Percentiles rank a stretch among this genome's conserved stretches.
These are phyloP conservation scores for Metroxylon sagu DNA, from an alignment of 176 grass and related monocot genomes.

Conservation along the genomic window DNA sequence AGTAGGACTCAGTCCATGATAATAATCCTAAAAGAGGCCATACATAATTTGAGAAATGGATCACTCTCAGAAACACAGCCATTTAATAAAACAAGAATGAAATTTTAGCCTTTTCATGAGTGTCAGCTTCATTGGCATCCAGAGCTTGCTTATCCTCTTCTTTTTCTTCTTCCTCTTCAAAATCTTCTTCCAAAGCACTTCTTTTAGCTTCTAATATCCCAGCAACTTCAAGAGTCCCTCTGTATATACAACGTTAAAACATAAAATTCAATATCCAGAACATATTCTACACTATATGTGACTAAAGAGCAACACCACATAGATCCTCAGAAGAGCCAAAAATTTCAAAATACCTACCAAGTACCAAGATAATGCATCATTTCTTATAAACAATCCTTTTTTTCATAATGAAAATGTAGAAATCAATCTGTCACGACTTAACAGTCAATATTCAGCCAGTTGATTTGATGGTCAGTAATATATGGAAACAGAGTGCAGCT, in stretches of 20 bases:
- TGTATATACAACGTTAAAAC: conserved; percentile 9
- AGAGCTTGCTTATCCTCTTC: conserved; percentile 53
- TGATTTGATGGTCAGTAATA: too few relatives aligned
- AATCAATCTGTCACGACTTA: too few relatives aligned
- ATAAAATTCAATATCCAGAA: too few relatives aligned
- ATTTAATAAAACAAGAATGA: neutral
- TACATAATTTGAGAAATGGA: conserved; percentile 4
- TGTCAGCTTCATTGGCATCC: conserved; percentile 40
- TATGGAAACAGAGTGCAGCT: too few relatives aligned
- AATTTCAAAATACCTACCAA: too few relatives aligned
- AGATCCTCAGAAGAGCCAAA: too few relatives aligned
- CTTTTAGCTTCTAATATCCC: conserved; percentile 79
- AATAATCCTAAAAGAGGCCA: conserved; percentile 34
- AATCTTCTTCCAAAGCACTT: conserved; percentile 97
- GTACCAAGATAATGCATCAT: too few relatives aligned
- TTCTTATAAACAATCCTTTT: too few relatives aligned
- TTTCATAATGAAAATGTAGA: too few relatives aligned
- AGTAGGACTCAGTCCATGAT: conserved; percentile 59
- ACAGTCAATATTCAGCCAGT: too few relatives aligned
- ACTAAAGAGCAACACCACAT: too few relatives aligned
- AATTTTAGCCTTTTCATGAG: conserved; percentile 42
- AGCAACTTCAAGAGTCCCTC: conserved; percentile 74
- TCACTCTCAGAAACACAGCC: neutral
- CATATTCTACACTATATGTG: too few relatives aligned
- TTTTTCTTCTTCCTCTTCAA: conserved; percentile 98